Conservation (phyloP, 179 eudicot genomes). For the Carnegiea gigantea region DNA sequence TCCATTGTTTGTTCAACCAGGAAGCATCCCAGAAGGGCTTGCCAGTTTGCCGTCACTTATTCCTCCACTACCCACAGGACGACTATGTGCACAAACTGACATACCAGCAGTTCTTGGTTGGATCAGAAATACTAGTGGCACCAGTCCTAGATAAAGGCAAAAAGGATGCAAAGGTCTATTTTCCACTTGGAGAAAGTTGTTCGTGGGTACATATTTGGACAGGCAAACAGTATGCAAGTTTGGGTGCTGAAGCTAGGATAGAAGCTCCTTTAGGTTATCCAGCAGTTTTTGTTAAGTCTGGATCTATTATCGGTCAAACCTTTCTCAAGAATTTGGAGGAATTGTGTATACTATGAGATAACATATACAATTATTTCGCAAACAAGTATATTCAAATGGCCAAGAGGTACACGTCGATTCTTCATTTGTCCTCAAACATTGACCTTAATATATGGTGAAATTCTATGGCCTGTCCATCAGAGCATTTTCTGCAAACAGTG, state of each 20-base stretch:
- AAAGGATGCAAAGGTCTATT: conserved; percentile 69
- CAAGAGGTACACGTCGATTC: background rate
- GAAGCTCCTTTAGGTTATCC: conserved; percentile 90
- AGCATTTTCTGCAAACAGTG: background rate
- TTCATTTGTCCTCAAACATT: background rate
- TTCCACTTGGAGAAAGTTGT: conserved; percentile 65
- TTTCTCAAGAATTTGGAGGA: conserved; percentile 62
- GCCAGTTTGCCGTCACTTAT: conserved; percentile 90
- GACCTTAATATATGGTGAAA: background rate
- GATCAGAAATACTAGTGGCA: conserved; percentile 82
- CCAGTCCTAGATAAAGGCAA: conserved; percentile 84
- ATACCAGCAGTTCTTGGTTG: conserved; percentile 86
- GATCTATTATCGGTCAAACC: conserved; percentile 63
- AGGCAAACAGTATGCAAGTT: conserved; percentile 48
- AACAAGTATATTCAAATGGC: background rate
- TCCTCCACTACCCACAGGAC: conserved; percentile 88
- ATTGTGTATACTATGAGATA: conserved; percentile 22
- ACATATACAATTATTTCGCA: conserved; percentile 2
- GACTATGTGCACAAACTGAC: conserved; percentile 71
- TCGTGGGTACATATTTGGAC: conserved; percentile 96
- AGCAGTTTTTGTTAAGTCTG: conserved; percentile 80
- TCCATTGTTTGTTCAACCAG: conserved; percentile 35
- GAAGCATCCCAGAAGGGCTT: conserved; percentile 86
- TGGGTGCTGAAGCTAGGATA: conserved; percentile 66
- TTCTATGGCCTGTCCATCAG: background rate